Evolutionary conservation across 2,329 filamentous ascomycete genomes (phyloP).

Genomic region (Neoascochyta sp.): DNA sequence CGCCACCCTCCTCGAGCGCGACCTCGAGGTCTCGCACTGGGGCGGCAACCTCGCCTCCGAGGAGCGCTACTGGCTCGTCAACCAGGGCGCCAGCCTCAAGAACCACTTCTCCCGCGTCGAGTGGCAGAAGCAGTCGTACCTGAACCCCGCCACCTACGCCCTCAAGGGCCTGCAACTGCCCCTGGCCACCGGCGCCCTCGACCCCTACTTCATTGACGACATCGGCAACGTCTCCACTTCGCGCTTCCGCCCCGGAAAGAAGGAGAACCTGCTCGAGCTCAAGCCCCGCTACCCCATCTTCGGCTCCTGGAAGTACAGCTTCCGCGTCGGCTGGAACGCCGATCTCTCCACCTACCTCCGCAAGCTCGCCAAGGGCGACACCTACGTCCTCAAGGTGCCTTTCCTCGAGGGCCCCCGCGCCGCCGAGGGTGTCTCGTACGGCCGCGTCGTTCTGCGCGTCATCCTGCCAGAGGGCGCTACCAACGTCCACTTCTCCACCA

Average conservation of each 20-base stretch:
- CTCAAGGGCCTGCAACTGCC: constrained; percentile 79
- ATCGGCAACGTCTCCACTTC: constrained; percentile 98
- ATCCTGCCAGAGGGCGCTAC: constrained; percentile 87
- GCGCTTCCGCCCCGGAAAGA: constrained; percentile 71
- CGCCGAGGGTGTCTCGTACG: constrained; percentile 80
- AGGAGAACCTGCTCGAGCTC: constrained; percentile 80
- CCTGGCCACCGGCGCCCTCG: constrained; percentile 71
- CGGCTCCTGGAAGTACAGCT: constrained; percentile 97
- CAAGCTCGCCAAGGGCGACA: constrained; percentile 57
- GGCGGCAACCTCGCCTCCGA: constrained; percentile 94
- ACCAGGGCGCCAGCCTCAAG: constrained; percentile 72
- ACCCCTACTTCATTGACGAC: constrained; percentile 92
- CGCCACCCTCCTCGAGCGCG: constrained; percentile 74
- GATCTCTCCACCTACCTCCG: constrained; percentile 75
- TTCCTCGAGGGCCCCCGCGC: constrained; percentile 91
- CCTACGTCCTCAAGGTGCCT: constrained; percentile 84
- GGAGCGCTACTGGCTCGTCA: constrained; percentile 84
- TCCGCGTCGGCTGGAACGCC: constrained; percentile 93
- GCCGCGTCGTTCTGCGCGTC: constrained; percentile 72
- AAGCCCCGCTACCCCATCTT: constrained; percentile 96
- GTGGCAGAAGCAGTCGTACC: constrained; percentile 56
- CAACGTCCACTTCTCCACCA: constrained; percentile 75
- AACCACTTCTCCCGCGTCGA: constrained; percentile 50
- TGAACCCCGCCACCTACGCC: constrained; percentile 71
- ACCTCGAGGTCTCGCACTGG: constrained; percentile 96